These are phyloP conservation scores for Chlamydomonas urium DNA, from an alignment of 139 green algal genomes.

Conservation along the genomic window DNA sequence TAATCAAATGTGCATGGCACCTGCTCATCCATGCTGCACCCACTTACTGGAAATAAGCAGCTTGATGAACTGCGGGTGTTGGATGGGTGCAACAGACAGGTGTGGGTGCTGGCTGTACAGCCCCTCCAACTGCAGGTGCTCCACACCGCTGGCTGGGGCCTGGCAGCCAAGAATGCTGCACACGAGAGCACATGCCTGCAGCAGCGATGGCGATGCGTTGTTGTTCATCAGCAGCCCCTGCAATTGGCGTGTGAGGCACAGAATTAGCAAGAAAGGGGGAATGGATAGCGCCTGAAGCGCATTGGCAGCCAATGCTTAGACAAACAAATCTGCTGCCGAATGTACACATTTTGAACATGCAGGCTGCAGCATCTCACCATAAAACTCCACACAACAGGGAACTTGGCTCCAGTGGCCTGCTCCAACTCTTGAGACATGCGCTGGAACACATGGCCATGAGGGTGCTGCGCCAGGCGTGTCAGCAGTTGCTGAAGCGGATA, in stretches of 20 bases:
- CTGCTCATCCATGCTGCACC: background rate
- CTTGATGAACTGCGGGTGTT: slow-evolving; percentile 17
- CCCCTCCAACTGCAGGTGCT: background rate
- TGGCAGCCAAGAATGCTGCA: no score
- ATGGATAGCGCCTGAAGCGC: no score
- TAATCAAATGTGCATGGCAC: no score
- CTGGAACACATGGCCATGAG: slow-evolving; percentile 9
- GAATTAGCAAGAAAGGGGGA: no score
- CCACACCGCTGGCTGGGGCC: background rate
- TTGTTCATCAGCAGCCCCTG: no score
- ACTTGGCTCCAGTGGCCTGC: background rate
- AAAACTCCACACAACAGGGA: slow-evolving; percentile 13
- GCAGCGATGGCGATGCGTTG: no score
- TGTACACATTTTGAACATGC: no score
- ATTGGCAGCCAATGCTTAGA: no score
- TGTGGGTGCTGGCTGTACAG: background rate
- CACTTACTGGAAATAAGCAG: slow-evolving; percentile 19
- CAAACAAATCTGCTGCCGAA: no score
- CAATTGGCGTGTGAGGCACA: no score
- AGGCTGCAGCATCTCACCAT: slow-evolving; percentile 8
- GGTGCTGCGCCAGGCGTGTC: background rate
- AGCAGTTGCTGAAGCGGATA: slow-evolving; percentile 18
- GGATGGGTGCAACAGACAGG: slow-evolving; percentile 9
- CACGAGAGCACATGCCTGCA: no score
- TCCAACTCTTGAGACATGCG: slow-evolving; percentile 22